Conservation (phyloP, 2,329 filamentous ascomycete species). For the Alternaria metachromatica region DNA sequence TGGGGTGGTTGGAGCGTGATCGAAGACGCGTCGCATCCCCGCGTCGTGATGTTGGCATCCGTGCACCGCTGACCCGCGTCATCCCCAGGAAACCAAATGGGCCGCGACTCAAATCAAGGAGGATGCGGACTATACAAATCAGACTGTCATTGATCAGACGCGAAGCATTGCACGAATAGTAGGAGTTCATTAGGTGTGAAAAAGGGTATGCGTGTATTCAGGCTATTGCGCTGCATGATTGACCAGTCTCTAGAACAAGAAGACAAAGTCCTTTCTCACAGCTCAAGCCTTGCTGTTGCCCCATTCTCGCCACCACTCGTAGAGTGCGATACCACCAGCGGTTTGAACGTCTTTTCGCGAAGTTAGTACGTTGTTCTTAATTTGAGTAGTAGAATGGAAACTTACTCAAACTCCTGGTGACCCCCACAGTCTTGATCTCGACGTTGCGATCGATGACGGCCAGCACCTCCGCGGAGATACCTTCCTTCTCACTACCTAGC, state of each 20-base stretch:
- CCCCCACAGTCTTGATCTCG: constrained; percentile 59
- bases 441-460: constrained; percentile 59
- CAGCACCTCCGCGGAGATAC: constrained; percentile 57
- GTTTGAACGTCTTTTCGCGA: constrained; percentile 56
- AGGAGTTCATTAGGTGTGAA: background rate
- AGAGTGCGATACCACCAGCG: constrained; percentile 59
- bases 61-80: background rate
- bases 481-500: constrained; percentile 60
- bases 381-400: background rate
- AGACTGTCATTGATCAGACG: background rate
- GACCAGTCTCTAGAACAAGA: no score
- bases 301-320: constrained; percentile 59
- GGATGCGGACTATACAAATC: no score
- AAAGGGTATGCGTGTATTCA: no score
- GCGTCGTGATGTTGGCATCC: background rate
- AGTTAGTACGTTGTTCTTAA: background rate
- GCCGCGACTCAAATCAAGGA: no score
- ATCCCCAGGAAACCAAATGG: no score
- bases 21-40: background rate
- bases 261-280: no score
- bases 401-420: constrained; percentile 59
- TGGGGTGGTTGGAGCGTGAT: background rate
- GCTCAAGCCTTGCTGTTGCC: constrained; percentile 13
- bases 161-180: background rate
- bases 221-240: no score